Conservation (phyloP, 2,329 filamentous ascomycete species). For the Calonectria pseudoturangicola region DNA sequence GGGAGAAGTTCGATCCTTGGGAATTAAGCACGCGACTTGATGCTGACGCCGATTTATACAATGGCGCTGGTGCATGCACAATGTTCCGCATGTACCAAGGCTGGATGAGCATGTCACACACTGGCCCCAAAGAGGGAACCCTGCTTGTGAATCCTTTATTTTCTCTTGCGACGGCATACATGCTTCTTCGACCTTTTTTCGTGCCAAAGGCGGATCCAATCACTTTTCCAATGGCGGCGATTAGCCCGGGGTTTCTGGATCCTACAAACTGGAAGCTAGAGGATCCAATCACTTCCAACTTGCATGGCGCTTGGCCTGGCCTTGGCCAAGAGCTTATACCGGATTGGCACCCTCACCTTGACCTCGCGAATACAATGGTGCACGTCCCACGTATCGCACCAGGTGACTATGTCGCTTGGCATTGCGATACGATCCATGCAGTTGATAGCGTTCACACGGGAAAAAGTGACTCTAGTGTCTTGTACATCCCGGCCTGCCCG, state of each 20-base stretch:
- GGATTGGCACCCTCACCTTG: slow-evolving; percentile 81
- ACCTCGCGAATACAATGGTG: slow-evolving; percentile 81
- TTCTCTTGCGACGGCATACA: slow-evolving; percentile 84
- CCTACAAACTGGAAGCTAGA: slow-evolving; percentile 76
- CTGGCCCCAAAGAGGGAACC: slow-evolving; percentile 84
- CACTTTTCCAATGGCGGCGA: slow-evolving; percentile 50
- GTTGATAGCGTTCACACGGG: slow-evolving; percentile 88
- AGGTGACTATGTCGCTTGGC: slow-evolving; percentile 89
- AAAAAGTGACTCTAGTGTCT: slow-evolving; percentile 83
- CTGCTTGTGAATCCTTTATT: slow-evolving; percentile 88
- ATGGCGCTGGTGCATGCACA: slow-evolving; percentile 86
- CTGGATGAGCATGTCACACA: slow-evolving; percentile 86
- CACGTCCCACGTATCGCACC: slow-evolving; percentile 80
- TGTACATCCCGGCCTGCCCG: slow-evolving; percentile 93
- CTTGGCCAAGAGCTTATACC: slow-evolving; percentile 82
- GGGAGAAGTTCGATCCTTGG: slow-evolving; percentile 90
- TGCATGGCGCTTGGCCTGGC: slow-evolving; percentile 83
- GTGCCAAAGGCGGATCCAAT: slow-evolving; percentile 59
- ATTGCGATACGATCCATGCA: slow-evolving; percentile 87
- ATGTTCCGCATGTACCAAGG: slow-evolving; percentile 94
- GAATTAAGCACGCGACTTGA: slow-evolving; percentile 81
- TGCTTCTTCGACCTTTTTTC: slow-evolving; percentile 90
- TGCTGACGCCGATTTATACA: slow-evolving; percentile 84
- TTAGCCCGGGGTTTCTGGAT: slow-evolving; percentile 63
- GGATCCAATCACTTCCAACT: slow-evolving; percentile 70